A percentile compares a stretch with the other conserved stretches of the same genome.
Conservation (phyloP, 2,329 filamentous ascomycete genomes). For the Pseudopyrenochaeta lycopersici region DNA sequence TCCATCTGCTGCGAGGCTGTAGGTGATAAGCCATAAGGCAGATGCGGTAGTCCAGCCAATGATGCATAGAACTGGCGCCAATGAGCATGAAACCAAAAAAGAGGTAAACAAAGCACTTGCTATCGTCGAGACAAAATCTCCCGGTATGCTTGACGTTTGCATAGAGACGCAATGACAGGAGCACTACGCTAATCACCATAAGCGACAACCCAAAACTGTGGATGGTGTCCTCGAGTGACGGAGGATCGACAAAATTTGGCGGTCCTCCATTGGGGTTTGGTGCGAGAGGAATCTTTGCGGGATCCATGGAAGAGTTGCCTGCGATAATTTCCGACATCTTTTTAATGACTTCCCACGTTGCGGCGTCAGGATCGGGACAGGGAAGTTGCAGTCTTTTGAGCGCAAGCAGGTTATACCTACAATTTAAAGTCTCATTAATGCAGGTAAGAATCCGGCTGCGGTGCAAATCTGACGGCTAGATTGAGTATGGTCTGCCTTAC, state of each 20-base stretch:
- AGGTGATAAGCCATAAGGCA: not conserved
- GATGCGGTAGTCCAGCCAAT: slow-evolving; percentile 1
- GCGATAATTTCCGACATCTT: not conserved
- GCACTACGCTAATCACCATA: slow-evolving; percentile 2
- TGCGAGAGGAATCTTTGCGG: slow-evolving; percentile 4
- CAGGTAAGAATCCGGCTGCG: no score
- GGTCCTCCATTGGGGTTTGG: slow-evolving; percentile 7
- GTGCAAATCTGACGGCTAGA: no score
- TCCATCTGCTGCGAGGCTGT: not conserved
- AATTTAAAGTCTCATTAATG: no score
- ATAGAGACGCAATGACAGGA: not conserved
- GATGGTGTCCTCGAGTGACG: not conserved
- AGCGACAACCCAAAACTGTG: not conserved
- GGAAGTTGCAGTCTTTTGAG: no score
- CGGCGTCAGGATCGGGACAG: no score
- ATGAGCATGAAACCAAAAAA: not conserved
- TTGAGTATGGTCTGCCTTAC: no score
- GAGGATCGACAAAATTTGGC: slow-evolving; percentile 11
- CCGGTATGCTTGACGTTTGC: slow-evolving; percentile 1
- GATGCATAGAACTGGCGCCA: slow-evolving; percentile 6
- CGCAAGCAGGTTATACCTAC: no score
- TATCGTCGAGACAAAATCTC: slow-evolving; percentile 7
- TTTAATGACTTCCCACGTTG: no score
- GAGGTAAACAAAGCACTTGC: not conserved
- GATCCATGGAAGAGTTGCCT: not conserved